Percentiles rank a stretch among this genome's conserved stretches.
Evolutionary conservation across 192 early-diverging fungal genomes (phyloP).

Genomic region (Coemansia sp.): DNA sequence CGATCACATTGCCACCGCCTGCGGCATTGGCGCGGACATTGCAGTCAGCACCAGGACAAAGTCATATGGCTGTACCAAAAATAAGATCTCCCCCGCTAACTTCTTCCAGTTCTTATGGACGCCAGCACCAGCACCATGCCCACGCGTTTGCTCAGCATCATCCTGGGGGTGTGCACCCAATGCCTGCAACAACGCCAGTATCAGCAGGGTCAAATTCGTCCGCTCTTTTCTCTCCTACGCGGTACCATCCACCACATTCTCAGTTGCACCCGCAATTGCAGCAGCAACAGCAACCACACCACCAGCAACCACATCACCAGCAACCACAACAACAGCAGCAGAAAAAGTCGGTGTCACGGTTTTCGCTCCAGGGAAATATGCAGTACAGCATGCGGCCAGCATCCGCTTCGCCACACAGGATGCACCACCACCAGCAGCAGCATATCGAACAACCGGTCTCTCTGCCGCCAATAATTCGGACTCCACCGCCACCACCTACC

Average conservation of each 20-base stretch:
- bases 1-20: slow-evolving; percentile 16
- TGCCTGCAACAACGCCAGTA: slow-evolving; percentile 20
- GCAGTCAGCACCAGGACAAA: slow-evolving; percentile 3
- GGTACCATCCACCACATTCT: slow-evolving; percentile 4
- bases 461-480: slow-evolving; percentile 23
- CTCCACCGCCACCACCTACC: slow-evolving; percentile 2
- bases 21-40: slow-evolving; percentile 3
- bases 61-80: slow-evolving; percentile 10
- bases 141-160: slow-evolving; percentile 7
- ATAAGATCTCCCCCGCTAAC: slow-evolving; percentile 18
- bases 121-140: background rate
- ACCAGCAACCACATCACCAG: slow-evolving; percentile 15
- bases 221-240: slow-evolving; percentile 16
- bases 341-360: slow-evolving; percentile 7
- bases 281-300: slow-evolving; percentile 12
- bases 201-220: slow-evolving; percentile 23
- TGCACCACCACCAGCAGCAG: slow-evolving; percentile 8
- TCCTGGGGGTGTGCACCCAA: slow-evolving; percentile 6
- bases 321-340: slow-evolving; percentile 18
- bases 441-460: slow-evolving; percentile 17
- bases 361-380: slow-evolving; percentile 13
- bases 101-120: slow-evolving; percentile 7
- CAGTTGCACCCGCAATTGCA: slow-evolving; percentile 10
- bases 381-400: slow-evolving; percentile 21
- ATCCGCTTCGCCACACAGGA: slow-evolving; percentile 18